phyloP scores from a whole-genome alignment of 2,329 filamentous ascomycete species.

The Fusarium continuum region DNA sequence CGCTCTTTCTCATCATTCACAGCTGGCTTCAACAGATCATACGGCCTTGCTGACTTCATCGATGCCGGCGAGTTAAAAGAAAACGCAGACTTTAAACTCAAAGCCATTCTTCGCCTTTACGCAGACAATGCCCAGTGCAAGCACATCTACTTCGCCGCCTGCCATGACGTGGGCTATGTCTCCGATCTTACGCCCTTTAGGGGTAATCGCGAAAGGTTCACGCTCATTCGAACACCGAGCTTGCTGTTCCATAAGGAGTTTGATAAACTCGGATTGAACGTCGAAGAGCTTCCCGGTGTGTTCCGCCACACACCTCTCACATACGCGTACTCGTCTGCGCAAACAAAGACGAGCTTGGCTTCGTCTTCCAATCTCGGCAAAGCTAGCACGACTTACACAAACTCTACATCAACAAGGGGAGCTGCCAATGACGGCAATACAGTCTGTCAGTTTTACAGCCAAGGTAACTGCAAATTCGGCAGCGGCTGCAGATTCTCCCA shows the following conservation, averaged over 20 bases:
- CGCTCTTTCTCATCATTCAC: slow-evolving; percentile 65
- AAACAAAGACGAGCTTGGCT: background rate
- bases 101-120: slow-evolving; percentile 59
- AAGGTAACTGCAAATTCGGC: slow-evolving; percentile 40
- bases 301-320: slow-evolving; percentile 58
- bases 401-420: background rate
- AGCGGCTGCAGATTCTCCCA: slow-evolving; percentile 31
- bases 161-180: slow-evolving; percentile 63
- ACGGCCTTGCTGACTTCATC: slow-evolving; percentile 68
- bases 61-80: slow-evolving; percentile 70
- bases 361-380: slow-evolving; percentile 1
- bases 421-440: slow-evolving; percentile 5
- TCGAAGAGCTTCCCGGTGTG: slow-evolving; percentile 61
- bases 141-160: slow-evolving; percentile 71
- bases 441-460: slow-evolving; percentile 31
- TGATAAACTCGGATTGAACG: slow-evolving; percentile 57
- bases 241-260: slow-evolving; percentile 63
- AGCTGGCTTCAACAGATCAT: slow-evolving; percentile 65
- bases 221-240: slow-evolving; percentile 59
- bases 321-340: background rate
- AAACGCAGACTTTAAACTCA: slow-evolving; percentile 68
- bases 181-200: slow-evolving; percentile 63
- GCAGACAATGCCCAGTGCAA: slow-evolving; percentile 68
- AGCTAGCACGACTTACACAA: background rate
- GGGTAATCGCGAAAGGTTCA: slow-evolving; percentile 60